Base-by-base conservation (phyloP, 2,329 filamentous ascomycete genomes). In the Grosmannia serpens region DNA sequence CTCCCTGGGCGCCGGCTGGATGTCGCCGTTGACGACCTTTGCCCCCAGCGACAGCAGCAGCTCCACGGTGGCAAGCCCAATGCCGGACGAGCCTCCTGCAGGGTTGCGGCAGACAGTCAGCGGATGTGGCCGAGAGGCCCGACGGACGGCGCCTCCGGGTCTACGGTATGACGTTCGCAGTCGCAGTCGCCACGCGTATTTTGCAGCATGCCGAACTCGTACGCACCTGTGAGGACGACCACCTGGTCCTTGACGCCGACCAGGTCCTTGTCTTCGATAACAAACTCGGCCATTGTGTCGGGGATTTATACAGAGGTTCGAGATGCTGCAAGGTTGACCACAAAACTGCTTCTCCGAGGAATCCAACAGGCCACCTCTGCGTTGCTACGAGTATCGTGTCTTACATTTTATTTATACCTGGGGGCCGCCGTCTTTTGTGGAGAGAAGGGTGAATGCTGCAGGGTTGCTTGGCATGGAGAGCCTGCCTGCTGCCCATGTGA, bases 41-140 rank as follows among this genome's bases (percentile, higher is more conserved):
- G 53, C 53, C 10, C 53, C 53, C 53, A 55, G 53, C 13, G 35
- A 46, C 24, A 55, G 53, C 11, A 55, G 53, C 24, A 55, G 26
- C 9, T 55, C 53, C 26, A 55, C 53, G 24, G 53, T 55, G 38
- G 53, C 53, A 15, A 55, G 53, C 10, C 53, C 53, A 44, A 55
- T 55, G 53, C 53, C 53, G 3, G 53, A 55, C 2, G 53, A 55
- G 38, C 53, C 53, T 3, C 53, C 53, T 55, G 26, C 15, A 27
- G 15, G 24, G 38, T 31, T 13, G 24, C 38, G n/a, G 20, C 22
- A 44, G 22, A 44, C 27, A 20, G 49, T 29, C 27, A 51, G 49
- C 20, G 17, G 17, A 44, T 4, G 41, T 44, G 41, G 41, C 4
- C 41, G n/a, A n/a, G 9, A 9, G 17, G 17, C 20, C 17, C 4